Evolutionary conservation across 805 yeast species (phyloP).

Genomic region (Clavispora fructus): DNA sequence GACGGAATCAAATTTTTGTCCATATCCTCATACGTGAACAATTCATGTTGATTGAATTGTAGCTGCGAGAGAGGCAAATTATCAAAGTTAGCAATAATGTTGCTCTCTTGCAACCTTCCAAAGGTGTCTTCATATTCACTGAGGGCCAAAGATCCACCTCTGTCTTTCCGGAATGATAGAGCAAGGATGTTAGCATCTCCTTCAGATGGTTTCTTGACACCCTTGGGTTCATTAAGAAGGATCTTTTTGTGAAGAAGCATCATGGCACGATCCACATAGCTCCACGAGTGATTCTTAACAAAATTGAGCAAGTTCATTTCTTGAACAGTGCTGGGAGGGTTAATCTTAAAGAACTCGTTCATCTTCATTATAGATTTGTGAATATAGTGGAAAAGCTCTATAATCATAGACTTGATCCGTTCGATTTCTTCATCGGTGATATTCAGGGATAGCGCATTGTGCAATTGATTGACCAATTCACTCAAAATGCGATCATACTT

Average conservation of each 20-base stretch:
- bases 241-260: slow-evolving; percentile 40
- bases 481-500: slow-evolving; percentile 47
- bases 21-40: slow-evolving; percentile 48
- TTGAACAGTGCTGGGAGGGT: slow-evolving; percentile 34
- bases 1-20: slow-evolving; percentile 52
- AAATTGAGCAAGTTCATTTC: slow-evolving; percentile 43
- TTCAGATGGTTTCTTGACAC: neutral
- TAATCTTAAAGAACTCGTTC: slow-evolving; percentile 26
- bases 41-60: slow-evolving; percentile 29
- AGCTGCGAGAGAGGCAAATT: slow-evolving; percentile 33
- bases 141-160: slow-evolving; percentile 26
- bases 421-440: slow-evolving; percentile 39
- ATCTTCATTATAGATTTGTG: slow-evolving; percentile 42
- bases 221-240: slow-evolving; percentile 26
- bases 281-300: slow-evolving; percentile 44
- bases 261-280: slow-evolving; percentile 52
- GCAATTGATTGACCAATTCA: slow-evolving; percentile 46
- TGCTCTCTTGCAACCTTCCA: slow-evolving; percentile 33
- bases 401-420: slow-evolving; percentile 43
- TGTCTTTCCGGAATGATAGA: slow-evolving; percentile 1
- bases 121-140: slow-evolving; percentile 37
- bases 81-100: slow-evolving; percentile 34
- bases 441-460: slow-evolving; percentile 43
- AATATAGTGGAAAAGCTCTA: slow-evolving; percentile 46
- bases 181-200: neutral